These are phyloP conservation scores for Marasmius sp. DNA, from an alignment of 1,284 basidiomycete genomes.

Conservation along the genomic window DNA sequence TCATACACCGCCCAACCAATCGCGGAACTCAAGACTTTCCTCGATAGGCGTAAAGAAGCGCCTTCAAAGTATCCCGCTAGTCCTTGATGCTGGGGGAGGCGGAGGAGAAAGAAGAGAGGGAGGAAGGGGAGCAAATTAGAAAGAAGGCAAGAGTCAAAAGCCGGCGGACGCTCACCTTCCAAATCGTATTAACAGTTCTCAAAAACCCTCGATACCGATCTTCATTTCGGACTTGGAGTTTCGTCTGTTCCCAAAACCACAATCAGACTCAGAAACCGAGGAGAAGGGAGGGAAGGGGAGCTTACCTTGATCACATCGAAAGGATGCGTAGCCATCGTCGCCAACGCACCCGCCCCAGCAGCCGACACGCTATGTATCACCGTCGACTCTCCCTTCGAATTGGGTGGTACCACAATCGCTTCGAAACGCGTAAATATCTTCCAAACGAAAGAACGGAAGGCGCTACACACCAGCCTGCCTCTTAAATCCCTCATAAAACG, in stretches of 20 bases:
- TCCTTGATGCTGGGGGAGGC: constrained; percentile 67
- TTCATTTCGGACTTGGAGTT: constrained; percentile 83
- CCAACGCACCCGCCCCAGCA: constrained; percentile 76
- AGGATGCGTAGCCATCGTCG: constrained; percentile 83
- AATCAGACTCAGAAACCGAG: background rate
- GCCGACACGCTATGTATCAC: constrained; percentile 63
- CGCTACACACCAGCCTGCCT: constrained; percentile 56
- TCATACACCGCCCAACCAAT: constrained; percentile 96
- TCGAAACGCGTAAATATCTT: too few species aligned
- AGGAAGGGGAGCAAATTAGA: too few species aligned
- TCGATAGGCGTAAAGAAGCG: constrained; percentile 75
- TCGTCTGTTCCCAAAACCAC: constrained; percentile 54
- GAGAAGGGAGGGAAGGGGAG: background rate
- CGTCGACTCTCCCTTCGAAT: constrained; percentile 17
- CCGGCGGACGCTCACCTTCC: constrained; percentile 59
- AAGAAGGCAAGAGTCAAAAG: background rate
- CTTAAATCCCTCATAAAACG: constrained; percentile 89
- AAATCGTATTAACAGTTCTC: constrained; percentile 65
- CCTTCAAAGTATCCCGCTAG: constrained; percentile 84
- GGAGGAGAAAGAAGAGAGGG: too few species aligned
- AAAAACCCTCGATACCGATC: constrained; percentile 70
- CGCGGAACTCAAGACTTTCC: constrained; percentile 88
- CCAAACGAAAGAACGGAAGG: background rate
- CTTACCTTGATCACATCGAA: constrained; percentile 88
- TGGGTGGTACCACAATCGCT: constrained; percentile 10